Conservation (phyloP, 176 grass and related monocot genomes). For the Oryza australiensis region DNA sequence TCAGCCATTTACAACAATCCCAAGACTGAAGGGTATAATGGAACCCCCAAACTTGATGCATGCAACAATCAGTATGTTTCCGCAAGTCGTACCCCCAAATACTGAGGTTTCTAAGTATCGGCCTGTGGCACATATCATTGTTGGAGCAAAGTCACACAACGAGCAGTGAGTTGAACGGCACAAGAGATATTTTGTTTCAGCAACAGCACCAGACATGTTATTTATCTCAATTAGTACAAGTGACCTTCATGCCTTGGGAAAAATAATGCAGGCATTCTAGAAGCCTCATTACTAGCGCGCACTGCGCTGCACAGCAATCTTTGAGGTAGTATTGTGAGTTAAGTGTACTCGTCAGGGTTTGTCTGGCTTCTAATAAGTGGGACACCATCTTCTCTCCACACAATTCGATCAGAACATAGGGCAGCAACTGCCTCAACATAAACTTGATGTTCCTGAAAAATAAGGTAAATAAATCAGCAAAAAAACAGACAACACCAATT, state of each 20-base stretch:
- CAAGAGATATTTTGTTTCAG: not conserved
- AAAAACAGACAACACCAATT: not conserved
- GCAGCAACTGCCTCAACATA: conserved; percentile 89
- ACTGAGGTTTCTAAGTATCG: not conserved
- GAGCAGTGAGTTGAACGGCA: not conserved
- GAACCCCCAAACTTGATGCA: conserved; percentile 42
- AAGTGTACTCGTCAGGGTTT: conserved; percentile 49
- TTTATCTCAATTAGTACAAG: conserved; percentile 13
- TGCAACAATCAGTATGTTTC: conserved; percentile 18
- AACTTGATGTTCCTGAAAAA: conserved; percentile 63
- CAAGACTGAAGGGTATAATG: conserved; percentile 23
- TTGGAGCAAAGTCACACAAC: not conserved
- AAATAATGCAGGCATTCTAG: conserved; percentile 1
- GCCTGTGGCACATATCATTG: not conserved
- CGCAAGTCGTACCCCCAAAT: not conserved
- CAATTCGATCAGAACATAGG: conserved; percentile 64
- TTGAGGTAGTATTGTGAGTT: conserved; percentile 12
- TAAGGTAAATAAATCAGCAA: conserved; percentile 4
- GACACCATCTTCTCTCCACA: conserved; percentile 79
- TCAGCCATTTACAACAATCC: conserved; percentile 40
- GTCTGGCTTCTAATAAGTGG: conserved; percentile 47
- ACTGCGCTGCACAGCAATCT: not conserved
- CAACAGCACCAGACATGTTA: conserved; percentile 1
- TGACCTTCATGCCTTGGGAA: conserved; percentile 4
- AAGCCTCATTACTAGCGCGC: not conserved